These are phyloP conservation scores for Microbotryum saponariae DNA, from an alignment of 1,284 basidiomycete species.

Conservation along the genomic window DNA sequence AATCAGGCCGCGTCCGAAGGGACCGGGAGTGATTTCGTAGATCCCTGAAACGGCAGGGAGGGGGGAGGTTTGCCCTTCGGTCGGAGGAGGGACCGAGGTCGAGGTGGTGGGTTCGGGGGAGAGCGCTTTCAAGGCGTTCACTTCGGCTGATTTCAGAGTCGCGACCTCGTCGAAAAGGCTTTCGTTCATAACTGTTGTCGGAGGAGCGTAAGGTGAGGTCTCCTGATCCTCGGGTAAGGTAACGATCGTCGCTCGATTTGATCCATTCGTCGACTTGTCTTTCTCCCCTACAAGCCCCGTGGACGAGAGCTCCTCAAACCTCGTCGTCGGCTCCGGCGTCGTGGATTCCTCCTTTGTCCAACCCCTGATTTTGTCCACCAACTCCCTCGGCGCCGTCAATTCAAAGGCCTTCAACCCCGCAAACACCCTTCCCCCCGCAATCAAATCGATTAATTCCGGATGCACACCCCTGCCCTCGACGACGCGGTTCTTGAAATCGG, in stretches of 20 bases:
- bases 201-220: constrained; percentile 33
- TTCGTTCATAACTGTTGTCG: background rate
- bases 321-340: background rate
- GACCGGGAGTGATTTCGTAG: constrained; percentile 27
- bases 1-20: constrained; percentile 42
- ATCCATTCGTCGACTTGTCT: constrained; percentile 4
- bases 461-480: constrained; percentile 41
- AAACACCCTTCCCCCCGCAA: constrained; percentile 45
- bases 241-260: background rate
- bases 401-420: constrained; percentile 43
- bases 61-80: background rate
- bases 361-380: constrained; percentile 31
- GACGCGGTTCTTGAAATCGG: constrained; percentile 38
- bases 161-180: background rate
- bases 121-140: too few species aligned
- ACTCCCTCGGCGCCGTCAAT: constrained; percentile 33
- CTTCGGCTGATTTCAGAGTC: background rate
- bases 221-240: constrained; percentile 28
- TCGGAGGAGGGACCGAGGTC: background rate
- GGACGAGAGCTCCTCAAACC: background rate
- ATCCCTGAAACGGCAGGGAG: constrained; percentile 7
- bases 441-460: constrained; percentile 39
- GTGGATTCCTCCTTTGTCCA: constrained; percentile 26
- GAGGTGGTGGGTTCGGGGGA: constrained; percentile 2
- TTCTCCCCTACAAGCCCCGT: constrained; percentile 9